Base-by-base conservation (phyloP, 1,139 yeast species). In the Debaryomyces udenii region DNA sequence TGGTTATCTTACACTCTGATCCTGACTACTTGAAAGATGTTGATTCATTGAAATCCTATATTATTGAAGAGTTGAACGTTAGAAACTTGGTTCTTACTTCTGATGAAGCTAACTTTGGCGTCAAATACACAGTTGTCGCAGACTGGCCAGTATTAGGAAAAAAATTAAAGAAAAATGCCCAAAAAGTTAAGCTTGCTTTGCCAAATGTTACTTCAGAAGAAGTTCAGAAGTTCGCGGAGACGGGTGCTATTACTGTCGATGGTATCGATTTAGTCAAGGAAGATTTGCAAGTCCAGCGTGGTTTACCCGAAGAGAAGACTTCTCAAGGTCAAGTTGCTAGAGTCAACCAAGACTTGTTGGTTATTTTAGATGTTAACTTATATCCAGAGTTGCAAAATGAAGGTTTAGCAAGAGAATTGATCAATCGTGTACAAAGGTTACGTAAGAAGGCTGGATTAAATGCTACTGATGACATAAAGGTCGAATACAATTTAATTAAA, bases 71-170 rank as follows among this genome's bases (percentile, higher is more conserved):
- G 70, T 80, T 94, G 64, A 94, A 94, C 60, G 86, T 94, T 45
- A 86, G 97, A 66, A 93, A 87, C 54, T 66, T 94, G 44, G 71
- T 89, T 55, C 84, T 94, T 55, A 90, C 98, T 24, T 77, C 89
- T 23, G 97, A 94, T 59, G 99, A 94, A 72, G 84, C 78, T 54
- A 83, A 85, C 59, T 91, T 90, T 59, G 94, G 93, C 55, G 98
- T 94, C 48, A 87, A 85, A 60, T 93, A 91, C 74, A 81, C 80
- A 47, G 97, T 93, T 37, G 95, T 87, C 63, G 99, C 99, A 35
- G 99, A 94, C 71, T 94, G 99, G 99, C 96, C 98, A 40, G 89
- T 90, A 13, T 79, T 94, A 53, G 99, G 99, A 70, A 93, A 93
- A 78, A 93, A 93, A 68, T 80, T 94, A 66, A 91, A 91, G 80